A percentile compares a stretch with the other conserved stretches of the same genome.
Evolutionary conservation across 345 rosid genomes (phyloP).

Genomic region (Eucalyptus marginata): DNA sequence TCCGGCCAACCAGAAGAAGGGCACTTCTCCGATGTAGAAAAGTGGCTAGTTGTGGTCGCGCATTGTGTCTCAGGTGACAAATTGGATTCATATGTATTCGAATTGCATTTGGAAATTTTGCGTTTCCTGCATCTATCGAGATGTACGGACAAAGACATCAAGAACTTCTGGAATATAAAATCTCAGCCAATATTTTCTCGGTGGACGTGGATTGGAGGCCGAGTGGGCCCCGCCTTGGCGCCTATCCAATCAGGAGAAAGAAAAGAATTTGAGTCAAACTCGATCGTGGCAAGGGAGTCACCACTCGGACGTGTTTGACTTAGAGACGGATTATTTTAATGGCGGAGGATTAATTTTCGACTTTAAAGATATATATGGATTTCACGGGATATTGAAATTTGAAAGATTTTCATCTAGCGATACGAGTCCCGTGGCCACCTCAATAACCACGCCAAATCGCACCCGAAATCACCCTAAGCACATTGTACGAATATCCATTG

Average conservation of each 20-base stretch:
- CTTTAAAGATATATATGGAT: neutral
- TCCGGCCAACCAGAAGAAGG: too few species aligned
- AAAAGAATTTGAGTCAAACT: neutral
- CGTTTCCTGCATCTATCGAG: too few species aligned
- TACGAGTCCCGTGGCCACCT: conserved; percentile 24
- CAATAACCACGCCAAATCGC: conserved; percentile 50
- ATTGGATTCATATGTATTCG: too few species aligned
- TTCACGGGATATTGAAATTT: neutral
- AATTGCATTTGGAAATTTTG: too few species aligned
- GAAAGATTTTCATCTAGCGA: neutral
- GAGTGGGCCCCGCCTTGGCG: too few species aligned
- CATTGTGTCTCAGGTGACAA: too few species aligned
- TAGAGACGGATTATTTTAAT: neutral
- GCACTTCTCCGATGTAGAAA: too few species aligned
- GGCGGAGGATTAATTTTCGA: neutral
- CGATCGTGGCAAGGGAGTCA: neutral
- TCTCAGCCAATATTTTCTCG: too few species aligned
- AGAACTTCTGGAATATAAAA: too few species aligned
- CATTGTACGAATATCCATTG: conserved; percentile 33
- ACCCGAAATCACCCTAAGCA: conserved; percentile 30
- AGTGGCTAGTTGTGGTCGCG: too few species aligned
- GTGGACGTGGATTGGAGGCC: neutral
- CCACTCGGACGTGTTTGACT: neutral
- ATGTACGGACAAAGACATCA: too few species aligned
- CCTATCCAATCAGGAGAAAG: too few species aligned